These are phyloP conservation scores for Bothriochloa decipiens DNA, from an alignment of 176 grass and related monocot species.

Conservation along the genomic window DNA sequence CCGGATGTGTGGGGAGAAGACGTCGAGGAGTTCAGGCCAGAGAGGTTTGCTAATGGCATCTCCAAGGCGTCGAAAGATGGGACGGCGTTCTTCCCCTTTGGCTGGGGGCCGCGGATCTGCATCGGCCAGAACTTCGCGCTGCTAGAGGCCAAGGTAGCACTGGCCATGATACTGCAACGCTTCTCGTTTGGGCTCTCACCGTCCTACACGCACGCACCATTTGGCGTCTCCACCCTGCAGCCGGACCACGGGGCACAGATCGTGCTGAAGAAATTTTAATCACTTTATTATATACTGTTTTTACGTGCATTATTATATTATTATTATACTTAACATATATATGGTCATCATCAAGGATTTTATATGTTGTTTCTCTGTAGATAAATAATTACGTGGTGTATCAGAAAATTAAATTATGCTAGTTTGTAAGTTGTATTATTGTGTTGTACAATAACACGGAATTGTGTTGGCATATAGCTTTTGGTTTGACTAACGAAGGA, in stretches of 20 bases:
- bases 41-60: constrained; percentile 50
- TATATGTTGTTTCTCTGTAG: background rate
- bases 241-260: constrained; percentile 55
- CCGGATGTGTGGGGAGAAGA: constrained; percentile 50
- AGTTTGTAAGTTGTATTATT: background rate
- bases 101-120: constrained; percentile 52
- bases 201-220: constrained; percentile 51
- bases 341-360: background rate
- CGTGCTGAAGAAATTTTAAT: constrained; percentile 21
- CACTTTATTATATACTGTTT: no score
- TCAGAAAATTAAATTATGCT: background rate
- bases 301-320: background rate
- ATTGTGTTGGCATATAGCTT: background rate
- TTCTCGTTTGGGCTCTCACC: constrained; percentile 54
- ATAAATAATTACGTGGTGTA: background rate
- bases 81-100: constrained; percentile 45
- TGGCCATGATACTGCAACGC: constrained; percentile 44
- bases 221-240: constrained; percentile 16
- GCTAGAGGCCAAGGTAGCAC: constrained; percentile 51
- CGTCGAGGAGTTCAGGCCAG: constrained; percentile 52
- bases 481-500: no score
- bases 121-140: constrained; percentile 56
- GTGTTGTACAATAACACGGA: background rate
- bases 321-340: background rate
- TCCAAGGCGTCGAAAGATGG: constrained; percentile 43